Percentiles rank a stretch among this genome's conserved stretches.
phyloP scores from a whole-genome alignment of 768 basidiomycete genomes.

The Pulveroboletus sp. region DNA sequence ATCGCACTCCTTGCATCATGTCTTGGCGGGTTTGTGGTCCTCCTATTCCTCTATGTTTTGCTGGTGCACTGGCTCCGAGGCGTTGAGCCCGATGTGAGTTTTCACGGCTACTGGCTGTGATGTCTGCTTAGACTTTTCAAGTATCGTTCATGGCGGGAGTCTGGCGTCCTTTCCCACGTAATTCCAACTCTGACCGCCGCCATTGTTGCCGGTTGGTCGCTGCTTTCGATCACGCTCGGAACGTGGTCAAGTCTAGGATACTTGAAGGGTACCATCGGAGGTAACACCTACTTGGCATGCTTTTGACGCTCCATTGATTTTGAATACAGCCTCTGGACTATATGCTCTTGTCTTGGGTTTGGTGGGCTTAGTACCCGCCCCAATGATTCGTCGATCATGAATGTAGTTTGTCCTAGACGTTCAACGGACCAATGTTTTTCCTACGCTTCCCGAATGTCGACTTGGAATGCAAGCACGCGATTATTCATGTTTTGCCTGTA shows the following conservation, averaged over 20 bases:
- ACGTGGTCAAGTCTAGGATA: constrained; percentile 65
- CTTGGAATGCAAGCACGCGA: constrained; percentile 9
- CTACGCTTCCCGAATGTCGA: not conserved
- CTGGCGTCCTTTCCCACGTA: constrained; percentile 59
- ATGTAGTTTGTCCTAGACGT: constrained; percentile 31
- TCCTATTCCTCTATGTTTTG: constrained; percentile 69
- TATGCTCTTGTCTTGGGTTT: constrained; percentile 72
- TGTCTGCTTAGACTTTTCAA: constrained; percentile 24
- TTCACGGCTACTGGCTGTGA: not conserved
- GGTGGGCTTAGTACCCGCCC: constrained; percentile 66
- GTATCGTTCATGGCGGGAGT: constrained; percentile 74
- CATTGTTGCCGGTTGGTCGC: constrained; percentile 66
- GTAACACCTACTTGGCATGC: constrained; percentile 30
- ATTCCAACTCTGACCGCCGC: constrained; percentile 68
- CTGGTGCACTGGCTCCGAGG: constrained; percentile 63
- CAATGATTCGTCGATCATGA: constrained; percentile 44
- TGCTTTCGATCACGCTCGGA: constrained; percentile 58
- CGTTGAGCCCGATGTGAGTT: constrained; percentile 62
- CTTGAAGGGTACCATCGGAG: constrained; percentile 56
- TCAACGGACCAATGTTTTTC: not conserved
- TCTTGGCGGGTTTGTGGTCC: constrained; percentile 56
- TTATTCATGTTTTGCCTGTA: constrained; percentile 6
- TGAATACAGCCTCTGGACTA: constrained; percentile 52
- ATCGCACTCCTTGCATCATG: constrained; percentile 50
- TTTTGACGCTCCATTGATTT: constrained; percentile 1